Evolutionary conservation across 2,329 filamentous ascomycete species (phyloP).

Genomic region (Colletotrichum noveboracense): DNA sequence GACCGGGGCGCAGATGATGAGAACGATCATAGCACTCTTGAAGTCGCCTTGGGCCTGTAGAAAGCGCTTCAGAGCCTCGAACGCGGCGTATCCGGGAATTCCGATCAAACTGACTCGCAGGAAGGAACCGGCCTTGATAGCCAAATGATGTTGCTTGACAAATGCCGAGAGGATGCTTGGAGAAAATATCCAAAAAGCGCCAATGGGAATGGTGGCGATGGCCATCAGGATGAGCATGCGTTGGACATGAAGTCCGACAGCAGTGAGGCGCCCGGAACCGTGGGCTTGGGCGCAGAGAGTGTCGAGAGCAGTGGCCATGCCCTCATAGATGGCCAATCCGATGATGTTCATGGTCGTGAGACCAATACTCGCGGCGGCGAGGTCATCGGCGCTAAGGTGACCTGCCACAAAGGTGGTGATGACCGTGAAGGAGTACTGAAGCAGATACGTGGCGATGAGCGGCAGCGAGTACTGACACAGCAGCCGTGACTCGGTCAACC

Average conservation of each 20-base stretch:
- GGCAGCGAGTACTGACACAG: slow-evolving; percentile 45
- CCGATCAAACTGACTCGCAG: slow-evolving; percentile 53
- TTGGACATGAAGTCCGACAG: slow-evolving; percentile 58
- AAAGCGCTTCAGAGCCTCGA: slow-evolving; percentile 60
- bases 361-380: slow-evolving; percentile 57
- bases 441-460: slow-evolving; percentile 56
- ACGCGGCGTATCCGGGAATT: slow-evolving; percentile 57
- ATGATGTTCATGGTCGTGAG: slow-evolving; percentile 60
- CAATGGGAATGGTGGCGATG: slow-evolving; percentile 52
- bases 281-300: slow-evolving; percentile 58
- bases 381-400: slow-evolving; percentile 55
- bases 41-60: slow-evolving; percentile 61
- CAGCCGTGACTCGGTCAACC: slow-evolving; percentile 13
- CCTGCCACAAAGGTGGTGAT: slow-evolving; percentile 58
- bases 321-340: slow-evolving; percentile 55
- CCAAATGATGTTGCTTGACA: slow-evolving; percentile 51
- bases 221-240: slow-evolving; percentile 56
- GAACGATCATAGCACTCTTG: slow-evolving; percentile 50
- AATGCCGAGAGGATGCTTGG: slow-evolving; percentile 49
- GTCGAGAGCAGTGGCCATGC: slow-evolving; percentile 55
- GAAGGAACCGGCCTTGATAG: slow-evolving; percentile 53
- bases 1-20: slow-evolving; percentile 51
- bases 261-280: slow-evolving; percentile 49
- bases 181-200: slow-evolving; percentile 52
- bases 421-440: slow-evolving; percentile 54